Evolutionary conservation across 345 rosid species (phyloP).

Genomic region (Gossypium anomalum): DNA sequence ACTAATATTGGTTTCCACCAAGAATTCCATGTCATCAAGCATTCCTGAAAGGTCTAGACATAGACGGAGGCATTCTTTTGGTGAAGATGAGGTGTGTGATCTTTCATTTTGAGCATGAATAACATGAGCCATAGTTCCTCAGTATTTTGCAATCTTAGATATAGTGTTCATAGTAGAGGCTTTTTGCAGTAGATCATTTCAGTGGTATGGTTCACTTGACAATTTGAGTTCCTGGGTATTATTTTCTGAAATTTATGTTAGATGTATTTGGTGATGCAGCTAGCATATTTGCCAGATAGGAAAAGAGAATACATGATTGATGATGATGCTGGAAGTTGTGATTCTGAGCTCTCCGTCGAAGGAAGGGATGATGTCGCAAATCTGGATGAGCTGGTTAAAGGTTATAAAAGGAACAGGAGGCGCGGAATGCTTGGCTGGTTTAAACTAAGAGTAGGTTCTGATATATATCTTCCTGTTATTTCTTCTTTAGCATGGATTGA

Average conservation of each 20-base stretch:
- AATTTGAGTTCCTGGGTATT: slow-evolving; percentile 4
- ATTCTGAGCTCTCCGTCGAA: slow-evolving; percentile 52
- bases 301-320: slow-evolving; percentile 54
- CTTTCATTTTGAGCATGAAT: slow-evolving; percentile 5
- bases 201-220: slow-evolving; percentile 10
- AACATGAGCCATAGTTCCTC: slow-evolving; percentile 1
- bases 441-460: slow-evolving; percentile 55
- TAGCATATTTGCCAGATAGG: slow-evolving; percentile 75
- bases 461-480: not conserved
- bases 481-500: not conserved
- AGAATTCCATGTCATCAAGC: slow-evolving; percentile 51
- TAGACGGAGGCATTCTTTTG: slow-evolving; percentile 68
- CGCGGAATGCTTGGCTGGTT: slow-evolving; percentile 96
- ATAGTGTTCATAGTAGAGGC: not conserved
- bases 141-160: slow-evolving; percentile 3
- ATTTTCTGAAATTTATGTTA: slow-evolving; percentile 15
- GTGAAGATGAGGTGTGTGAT: slow-evolving; percentile 64
- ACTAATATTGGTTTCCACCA: slow-evolving; percentile 67
- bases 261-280: slow-evolving; percentile 36
- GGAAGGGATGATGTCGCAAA: slow-evolving; percentile 47
- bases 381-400: slow-evolving; percentile 69
- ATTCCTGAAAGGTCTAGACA: slow-evolving; percentile 47
- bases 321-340: slow-evolving; percentile 60
- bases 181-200: slow-evolving; percentile 5
- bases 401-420: slow-evolving; percentile 53